Evolutionary conservation across 139 green algal species (phyloP).

Genomic region (Micractinium conductrix): DNA sequence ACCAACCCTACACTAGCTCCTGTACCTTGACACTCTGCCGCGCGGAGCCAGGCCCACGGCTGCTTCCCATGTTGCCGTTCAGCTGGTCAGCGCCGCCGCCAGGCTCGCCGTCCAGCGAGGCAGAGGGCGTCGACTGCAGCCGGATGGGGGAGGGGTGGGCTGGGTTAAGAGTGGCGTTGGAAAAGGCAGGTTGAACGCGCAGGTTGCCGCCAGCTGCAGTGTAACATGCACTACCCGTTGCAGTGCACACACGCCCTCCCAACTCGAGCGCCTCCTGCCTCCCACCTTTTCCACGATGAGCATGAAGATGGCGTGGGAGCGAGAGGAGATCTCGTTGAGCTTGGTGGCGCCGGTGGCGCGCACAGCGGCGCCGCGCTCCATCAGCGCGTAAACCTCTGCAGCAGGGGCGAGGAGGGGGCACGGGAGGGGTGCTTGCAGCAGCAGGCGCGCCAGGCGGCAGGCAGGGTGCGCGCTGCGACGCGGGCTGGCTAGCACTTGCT

Average conservation of each 20-base stretch:
- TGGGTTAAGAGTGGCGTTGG: too few relatives aligned
- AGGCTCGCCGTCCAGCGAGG: constrained; percentile 33
- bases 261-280: too few relatives aligned
- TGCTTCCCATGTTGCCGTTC: not conserved
- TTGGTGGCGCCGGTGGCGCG: constrained; percentile 89
- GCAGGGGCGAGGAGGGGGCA: not conserved
- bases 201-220: too few relatives aligned
- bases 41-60: not conserved
- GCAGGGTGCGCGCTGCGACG: too few relatives aligned
- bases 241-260: too few relatives aligned
- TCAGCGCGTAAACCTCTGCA: constrained; percentile 84
- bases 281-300: constrained; percentile 97
- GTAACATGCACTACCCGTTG: too few relatives aligned
- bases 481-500: too few relatives aligned
- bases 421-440: too few relatives aligned
- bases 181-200: too few relatives aligned
- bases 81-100: not conserved
- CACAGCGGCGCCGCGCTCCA: constrained; percentile 81
- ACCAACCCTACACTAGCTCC: not conserved
- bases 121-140: too few relatives aligned
- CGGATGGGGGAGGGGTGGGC: too few relatives aligned
- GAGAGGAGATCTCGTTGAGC: constrained; percentile 91
- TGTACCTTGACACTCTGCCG: constrained; percentile 23
- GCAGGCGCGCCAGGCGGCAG: too few relatives aligned
- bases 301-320: constrained; percentile 94